These are phyloP conservation scores for Hanseniaspora guilliermondii DNA, from an alignment of 805 yeast species.

Conservation along the genomic window DNA sequence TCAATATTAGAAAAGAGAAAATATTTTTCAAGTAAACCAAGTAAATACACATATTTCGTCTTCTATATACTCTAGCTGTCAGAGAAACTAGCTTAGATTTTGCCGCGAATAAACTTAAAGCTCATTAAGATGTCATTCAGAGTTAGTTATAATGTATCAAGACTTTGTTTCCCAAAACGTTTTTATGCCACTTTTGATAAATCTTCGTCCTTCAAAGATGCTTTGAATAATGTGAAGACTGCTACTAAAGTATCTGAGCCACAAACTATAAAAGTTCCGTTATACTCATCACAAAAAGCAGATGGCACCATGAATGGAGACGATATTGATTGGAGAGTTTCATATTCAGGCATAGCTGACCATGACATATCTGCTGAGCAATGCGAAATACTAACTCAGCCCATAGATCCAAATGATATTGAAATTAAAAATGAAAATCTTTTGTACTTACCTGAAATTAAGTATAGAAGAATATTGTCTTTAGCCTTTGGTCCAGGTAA, in stretches of 20 bases:
- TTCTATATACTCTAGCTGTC: too few relatives aligned
- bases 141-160: too few relatives aligned
- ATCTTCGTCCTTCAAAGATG: neutral
- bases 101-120: too few relatives aligned
- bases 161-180: neutral
- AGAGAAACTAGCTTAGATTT: too few relatives aligned
- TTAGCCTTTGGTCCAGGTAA: constrained; percentile 96
- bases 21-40: too few relatives aligned
- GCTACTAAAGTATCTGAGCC: neutral
- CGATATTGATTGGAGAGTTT: constrained; percentile 61
- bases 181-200: neutral
- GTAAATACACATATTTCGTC: too few relatives aligned
- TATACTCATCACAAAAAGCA: neutral
- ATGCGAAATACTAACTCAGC: constrained; percentile 47
- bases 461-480: constrained; percentile 79
- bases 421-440: constrained; percentile 95
- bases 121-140: too few relatives aligned
- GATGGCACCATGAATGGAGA: constrained; percentile 1
- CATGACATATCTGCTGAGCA: constrained; percentile 57
- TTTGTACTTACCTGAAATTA: constrained; percentile 84
- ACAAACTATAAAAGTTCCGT: neutral
- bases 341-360: constrained; percentile 75
- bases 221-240: neutral
- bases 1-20: too few relatives aligned
- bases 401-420: constrained; percentile 57